Base-by-base conservation (phyloP, 2,329 filamentous ascomycete species). In the Neodidymelliopsis sp. region DNA sequence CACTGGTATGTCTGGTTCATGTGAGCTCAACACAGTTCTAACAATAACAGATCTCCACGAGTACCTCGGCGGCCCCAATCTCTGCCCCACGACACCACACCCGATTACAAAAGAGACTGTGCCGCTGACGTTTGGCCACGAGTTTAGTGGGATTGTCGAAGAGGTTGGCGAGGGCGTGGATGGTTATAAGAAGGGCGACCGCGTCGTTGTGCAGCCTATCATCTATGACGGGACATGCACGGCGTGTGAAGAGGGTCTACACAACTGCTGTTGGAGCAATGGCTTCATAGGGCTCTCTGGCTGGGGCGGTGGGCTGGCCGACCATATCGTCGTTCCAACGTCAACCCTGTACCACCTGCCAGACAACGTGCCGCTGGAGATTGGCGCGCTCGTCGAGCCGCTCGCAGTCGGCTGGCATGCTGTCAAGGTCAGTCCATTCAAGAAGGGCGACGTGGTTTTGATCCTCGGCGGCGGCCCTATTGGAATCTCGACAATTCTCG, bases 351-450 rank as follows among this genome's bases (percentile, higher is more conserved):
- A 77, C 63, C 69, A 74, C 27, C 65, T 82, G 4, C 80, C 80
- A 4, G 77, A 80, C 46, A 80, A 79, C 35, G 75, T 83, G 1
- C 71, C 76, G 3, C 64, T 83, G 11, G 79, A 83, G 34, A 71
- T 81, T 18, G 79, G 75, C 50, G 81, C 81, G 0, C 70, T 83
- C 22, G 74, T 82, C 33, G 81, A 83, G 58, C 81, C 81, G 2
- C 68, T 83, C 0, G 74, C 80, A 4, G 81, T 84, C 1, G 81
- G 78, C 13, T 83, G 79, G 79, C 81, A 83, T 56, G 80, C 80
- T 2, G 78, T 83, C 24, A 77, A 78, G 35, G 73, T 78, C 41
- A 79, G 77, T 27, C 75, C 76, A 0, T 80, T 77, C 67, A 77
- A 78, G 54, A 61, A 68, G 4, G 76, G 74, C 13, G 73, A 80